phyloP scores from a whole-genome alignment of 805 yeast species.

The Candida coleopterorum region DNA sequence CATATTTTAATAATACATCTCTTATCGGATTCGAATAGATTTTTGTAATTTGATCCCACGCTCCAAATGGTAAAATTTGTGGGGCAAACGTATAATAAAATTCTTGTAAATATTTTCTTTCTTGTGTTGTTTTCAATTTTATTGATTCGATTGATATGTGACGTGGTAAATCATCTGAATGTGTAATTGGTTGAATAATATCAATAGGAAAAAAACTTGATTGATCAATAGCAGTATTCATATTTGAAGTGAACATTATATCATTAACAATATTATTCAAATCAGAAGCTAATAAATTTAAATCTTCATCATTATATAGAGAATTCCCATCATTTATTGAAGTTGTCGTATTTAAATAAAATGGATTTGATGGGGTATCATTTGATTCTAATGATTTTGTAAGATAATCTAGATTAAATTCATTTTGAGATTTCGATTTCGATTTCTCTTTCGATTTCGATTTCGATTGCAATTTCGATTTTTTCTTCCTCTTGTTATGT shows the following conservation, averaged over 20 bases:
- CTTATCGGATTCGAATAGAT: conserved; percentile 47
- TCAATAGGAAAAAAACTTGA: conserved; percentile 3
- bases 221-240: conserved; percentile 2
- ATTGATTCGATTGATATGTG: conserved; percentile 28
- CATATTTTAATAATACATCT: conserved; percentile 57
- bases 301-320: conserved; percentile 20
- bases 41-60: conserved; percentile 23
- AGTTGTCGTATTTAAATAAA: conserved; percentile 5
- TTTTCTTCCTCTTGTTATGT: conserved; percentile 4
- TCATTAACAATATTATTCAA: conserved; percentile 36
- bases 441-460: conserved; percentile 4
- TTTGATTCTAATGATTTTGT: neutral
- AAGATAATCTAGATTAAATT: neutral
- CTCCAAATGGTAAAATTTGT: conserved; percentile 34
- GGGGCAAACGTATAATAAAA: conserved; percentile 33
- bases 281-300: conserved; percentile 34
- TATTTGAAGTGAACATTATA: conserved; percentile 25
- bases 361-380: neutral
- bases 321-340: conserved; percentile 3
- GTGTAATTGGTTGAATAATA: conserved; percentile 1
- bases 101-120: conserved; percentile 27
- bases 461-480: conserved; percentile 6
- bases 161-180: conserved; percentile 13
- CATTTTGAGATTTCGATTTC: conserved; percentile 5
- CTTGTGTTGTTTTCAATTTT: conserved; percentile 23